A percentile compares a stretch with the other conserved stretches of the same genome.
These are phyloP conservation scores for Glonium stellatum DNA, from an alignment of 495 filamentous ascomycete species.

Conservation along the genomic window DNA sequence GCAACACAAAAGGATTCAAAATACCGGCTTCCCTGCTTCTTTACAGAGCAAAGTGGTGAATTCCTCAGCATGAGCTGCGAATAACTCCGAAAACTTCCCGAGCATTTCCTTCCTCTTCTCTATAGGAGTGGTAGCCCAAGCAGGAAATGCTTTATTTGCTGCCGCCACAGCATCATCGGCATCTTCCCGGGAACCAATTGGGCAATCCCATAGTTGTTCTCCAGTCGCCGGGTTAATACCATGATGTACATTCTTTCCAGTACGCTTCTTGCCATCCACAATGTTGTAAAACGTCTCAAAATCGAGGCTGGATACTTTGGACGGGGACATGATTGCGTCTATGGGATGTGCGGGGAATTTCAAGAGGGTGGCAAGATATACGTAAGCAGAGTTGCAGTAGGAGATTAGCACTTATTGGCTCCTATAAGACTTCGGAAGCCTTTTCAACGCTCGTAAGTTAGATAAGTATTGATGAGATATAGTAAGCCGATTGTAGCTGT, in stretches of 20 bases:
- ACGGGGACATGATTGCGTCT: slow-evolving; percentile 35
- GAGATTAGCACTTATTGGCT: too few species aligned
- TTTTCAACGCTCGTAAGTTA: too few species aligned
- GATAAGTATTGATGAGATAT: too few species aligned
- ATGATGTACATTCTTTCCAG: slow-evolving; percentile 33
- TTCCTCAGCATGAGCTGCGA: slow-evolving; percentile 39
- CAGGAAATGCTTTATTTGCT: slow-evolving; percentile 44
- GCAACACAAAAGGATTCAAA: neutral
- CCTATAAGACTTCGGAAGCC: too few species aligned
- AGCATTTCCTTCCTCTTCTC: slow-evolving; percentile 52
- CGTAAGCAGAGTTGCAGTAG: too few species aligned
- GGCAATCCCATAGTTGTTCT: slow-evolving; percentile 48
- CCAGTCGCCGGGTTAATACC: slow-evolving; percentile 48
- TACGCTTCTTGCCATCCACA: slow-evolving; percentile 41
- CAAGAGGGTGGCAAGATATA: too few species aligned
- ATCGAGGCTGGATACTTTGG: slow-evolving; percentile 34
- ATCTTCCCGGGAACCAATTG: slow-evolving; percentile 47
- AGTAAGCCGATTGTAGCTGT: too few species aligned
- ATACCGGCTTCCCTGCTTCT: slow-evolving; percentile 54
- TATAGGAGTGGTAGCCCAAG: slow-evolving; percentile 45
- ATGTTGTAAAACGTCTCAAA: slow-evolving; percentile 44
- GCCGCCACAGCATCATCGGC: slow-evolving; percentile 48
- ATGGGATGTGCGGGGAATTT: too few species aligned
- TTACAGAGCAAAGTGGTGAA: slow-evolving; percentile 46
- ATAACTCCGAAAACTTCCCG: slow-evolving; percentile 45